A percentile compares a stretch with the other conserved stretches of the same genome.
These are phyloP conservation scores for Oenanthe sinensis DNA, from an alignment of 129 eudicot species.

Conservation along the genomic window DNA sequence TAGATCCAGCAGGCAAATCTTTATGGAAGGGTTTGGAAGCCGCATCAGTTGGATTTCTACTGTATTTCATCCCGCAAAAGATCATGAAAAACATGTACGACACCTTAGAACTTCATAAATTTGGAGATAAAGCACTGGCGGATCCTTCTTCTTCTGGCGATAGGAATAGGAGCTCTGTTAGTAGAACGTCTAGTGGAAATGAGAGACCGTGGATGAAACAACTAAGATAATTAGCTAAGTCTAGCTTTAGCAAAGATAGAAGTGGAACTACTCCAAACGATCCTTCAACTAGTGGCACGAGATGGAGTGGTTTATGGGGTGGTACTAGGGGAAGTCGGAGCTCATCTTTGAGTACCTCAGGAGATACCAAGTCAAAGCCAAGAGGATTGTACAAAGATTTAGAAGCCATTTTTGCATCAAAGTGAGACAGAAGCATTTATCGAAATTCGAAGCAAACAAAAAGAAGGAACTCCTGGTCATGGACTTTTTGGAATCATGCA, in stretches of 20 bases:
- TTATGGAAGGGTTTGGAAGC: slow-evolving; percentile 44
- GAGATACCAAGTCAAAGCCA: slow-evolving; percentile 50
- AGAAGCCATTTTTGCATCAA: slow-evolving; percentile 83
- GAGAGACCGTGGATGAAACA: slow-evolving; percentile 81
- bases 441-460: neutral
- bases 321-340: slow-evolving; percentile 57
- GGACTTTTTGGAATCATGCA: neutral
- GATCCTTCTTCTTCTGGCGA: slow-evolving; percentile 18
- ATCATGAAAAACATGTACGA: slow-evolving; percentile 37
- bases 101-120: slow-evolving; percentile 22
- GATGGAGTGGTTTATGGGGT: slow-evolving; percentile 67
- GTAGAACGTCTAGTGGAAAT: slow-evolving; percentile 31
- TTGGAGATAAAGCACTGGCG: slow-evolving; percentile 8
- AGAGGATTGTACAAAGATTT: slow-evolving; percentile 77
- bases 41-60: slow-evolving; percentile 56
- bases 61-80: slow-evolving; percentile 42
- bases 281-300: slow-evolving; percentile 54
- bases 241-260: slow-evolving; percentile 58
- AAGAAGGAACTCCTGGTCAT: neutral
- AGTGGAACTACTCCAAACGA: slow-evolving; percentile 26
- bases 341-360: slow-evolving; percentile 43
- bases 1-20: slow-evolving; percentile 44
- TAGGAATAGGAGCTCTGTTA: slow-evolving; percentile 35
- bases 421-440: slow-evolving; percentile 7
- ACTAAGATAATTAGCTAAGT: slow-evolving; percentile 64